These are phyloP conservation scores for Leishmania arabica DNA, from an alignment of 208 protist genomes.

Conservation along the genomic window DNA sequence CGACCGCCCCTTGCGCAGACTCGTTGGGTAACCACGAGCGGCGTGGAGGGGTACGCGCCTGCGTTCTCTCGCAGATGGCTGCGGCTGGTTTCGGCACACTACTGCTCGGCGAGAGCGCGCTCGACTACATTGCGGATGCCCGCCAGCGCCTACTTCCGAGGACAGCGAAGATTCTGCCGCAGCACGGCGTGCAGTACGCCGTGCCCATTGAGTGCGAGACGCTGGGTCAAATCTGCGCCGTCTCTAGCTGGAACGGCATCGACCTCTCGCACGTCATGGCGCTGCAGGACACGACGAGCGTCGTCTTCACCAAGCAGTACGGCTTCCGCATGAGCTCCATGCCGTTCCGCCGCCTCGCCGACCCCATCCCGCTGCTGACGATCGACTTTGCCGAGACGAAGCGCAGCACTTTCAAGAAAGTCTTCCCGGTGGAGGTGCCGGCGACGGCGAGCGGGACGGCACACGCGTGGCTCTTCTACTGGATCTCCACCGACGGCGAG, in stretches of 20 bases:
- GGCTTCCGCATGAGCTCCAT: constrained; percentile 92
- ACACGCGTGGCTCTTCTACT: constrained; percentile 90
- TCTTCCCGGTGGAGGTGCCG: constrained; percentile 42
- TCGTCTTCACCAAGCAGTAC: constrained; percentile 95
- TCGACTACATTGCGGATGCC: constrained; percentile 92
- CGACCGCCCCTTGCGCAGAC: not conserved
- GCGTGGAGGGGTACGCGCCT: too few species aligned
- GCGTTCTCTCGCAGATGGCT: not conserved
- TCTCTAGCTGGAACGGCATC: constrained; percentile 80
- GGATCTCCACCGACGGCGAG: constrained; percentile 54
- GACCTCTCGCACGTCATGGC: constrained; percentile 85
- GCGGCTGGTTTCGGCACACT: constrained; percentile 77
- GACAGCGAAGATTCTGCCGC: constrained; percentile 78
- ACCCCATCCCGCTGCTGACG: constrained; percentile 73
- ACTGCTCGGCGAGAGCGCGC: constrained; percentile 90
- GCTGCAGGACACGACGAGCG: constrained; percentile 87
- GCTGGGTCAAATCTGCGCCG: constrained; percentile 74
- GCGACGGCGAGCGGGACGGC: constrained; percentile 58
- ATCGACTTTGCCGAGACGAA: constrained; percentile 79
- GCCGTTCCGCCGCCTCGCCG: constrained; percentile 60
- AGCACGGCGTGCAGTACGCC: constrained; percentile 89
- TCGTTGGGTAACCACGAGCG: not conserved
- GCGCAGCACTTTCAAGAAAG: constrained; percentile 40
- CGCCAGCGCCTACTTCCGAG: constrained; percentile 68
- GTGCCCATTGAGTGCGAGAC: constrained; percentile 86